A percentile compares a stretch with the other conserved stretches of the same genome.
Evolutionary conservation across 225 moss, liverwort and hornwort genomes (phyloP).

Genomic region (Takakia lepidozioides): DNA sequence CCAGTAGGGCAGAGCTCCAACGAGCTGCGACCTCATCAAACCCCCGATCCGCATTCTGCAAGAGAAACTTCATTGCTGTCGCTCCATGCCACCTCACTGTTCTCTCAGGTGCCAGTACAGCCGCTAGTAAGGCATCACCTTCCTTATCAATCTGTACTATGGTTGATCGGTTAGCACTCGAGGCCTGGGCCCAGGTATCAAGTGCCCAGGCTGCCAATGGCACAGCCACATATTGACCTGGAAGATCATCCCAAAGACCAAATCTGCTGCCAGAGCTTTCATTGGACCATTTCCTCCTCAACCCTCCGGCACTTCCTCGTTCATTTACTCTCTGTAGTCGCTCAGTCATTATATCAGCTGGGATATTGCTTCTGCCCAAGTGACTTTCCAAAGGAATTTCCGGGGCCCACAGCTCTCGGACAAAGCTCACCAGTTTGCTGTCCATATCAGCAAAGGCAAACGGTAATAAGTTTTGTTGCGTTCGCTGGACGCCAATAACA

Average conservation of each 20-base stretch:
- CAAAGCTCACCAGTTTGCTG: no score
- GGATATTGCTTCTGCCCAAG: constrained; percentile 8
- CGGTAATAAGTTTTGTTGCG: no score
- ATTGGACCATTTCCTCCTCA: constrained; percentile 26
- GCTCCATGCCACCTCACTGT: constrained; percentile 99
- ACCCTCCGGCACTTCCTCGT: no score
- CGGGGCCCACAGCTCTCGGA: no score
- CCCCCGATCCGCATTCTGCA: constrained; percentile 57
- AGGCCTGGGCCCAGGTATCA: constrained; percentile 87
- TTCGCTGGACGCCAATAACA: no score
- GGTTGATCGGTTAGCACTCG: constrained; percentile 65
- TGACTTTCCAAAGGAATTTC: no score
- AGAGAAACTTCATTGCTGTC: constrained; percentile 73
- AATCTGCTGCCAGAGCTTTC: constrained; percentile 46
- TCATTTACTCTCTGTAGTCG: no score
- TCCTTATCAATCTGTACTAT: constrained; percentile 74
- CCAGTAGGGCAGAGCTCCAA: constrained; percentile 83
- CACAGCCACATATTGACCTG: constrained; percentile 81
- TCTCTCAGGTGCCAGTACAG: constrained; percentile 80
- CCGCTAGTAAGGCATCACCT: constrained; percentile 75
- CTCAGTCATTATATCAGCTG: no score
- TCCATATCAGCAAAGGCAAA: no score
- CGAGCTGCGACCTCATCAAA: constrained; percentile 61
- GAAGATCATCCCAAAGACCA: constrained; percentile 98
- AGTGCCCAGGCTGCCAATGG: constrained; percentile 98